Conservation (phyloP, 169 alveolate species). For the Plasmodium coatneyi region DNA sequence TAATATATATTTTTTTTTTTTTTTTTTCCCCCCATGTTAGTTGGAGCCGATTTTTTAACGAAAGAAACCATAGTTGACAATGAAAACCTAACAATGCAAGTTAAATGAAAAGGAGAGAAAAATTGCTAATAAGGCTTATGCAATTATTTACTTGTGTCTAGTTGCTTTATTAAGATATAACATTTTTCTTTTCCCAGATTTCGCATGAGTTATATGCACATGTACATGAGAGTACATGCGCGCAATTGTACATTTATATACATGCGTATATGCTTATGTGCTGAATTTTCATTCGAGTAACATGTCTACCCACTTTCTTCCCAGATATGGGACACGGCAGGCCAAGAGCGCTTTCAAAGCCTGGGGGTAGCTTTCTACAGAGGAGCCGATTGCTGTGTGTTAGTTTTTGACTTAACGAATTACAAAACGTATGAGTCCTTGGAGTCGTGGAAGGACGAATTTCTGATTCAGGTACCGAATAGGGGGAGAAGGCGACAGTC, state of each 20-base stretch:
- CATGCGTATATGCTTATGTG: not conserved
- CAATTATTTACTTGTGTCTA: not conserved
- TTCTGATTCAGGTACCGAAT: constrained; percentile 90
- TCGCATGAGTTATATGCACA: not conserved
- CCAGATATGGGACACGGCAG: constrained; percentile 98
- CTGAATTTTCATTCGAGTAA: not conserved
- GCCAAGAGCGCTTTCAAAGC: constrained; percentile 98
- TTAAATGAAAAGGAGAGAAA: constrained; percentile 67
- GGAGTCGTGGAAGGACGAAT: constrained; percentile 98
- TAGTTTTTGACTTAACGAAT: constrained; percentile 95
- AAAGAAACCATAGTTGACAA: constrained; percentile 97
- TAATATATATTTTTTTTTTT: not conserved
- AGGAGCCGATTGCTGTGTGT: constrained; percentile 99
- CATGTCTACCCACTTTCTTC: not conserved
- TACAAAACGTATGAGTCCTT: constrained; percentile 94
- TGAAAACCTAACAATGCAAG: constrained; percentile 96
- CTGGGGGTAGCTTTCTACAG: constrained; percentile 98
- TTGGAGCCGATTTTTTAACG: constrained; percentile 99
- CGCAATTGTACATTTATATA: not conserved
- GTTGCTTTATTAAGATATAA: not conserved
- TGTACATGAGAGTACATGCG: not conserved
- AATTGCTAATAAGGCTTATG: not conserved
- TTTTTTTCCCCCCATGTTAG: constrained; percentile 59
- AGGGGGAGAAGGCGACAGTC: not conserved
- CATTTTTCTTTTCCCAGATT: not conserved